A percentile compares a stretch with the other conserved stretches of the same genome.
Conservation (phyloP, 768 basidiomycete genomes). For the Suillus occidentalis region DNA sequence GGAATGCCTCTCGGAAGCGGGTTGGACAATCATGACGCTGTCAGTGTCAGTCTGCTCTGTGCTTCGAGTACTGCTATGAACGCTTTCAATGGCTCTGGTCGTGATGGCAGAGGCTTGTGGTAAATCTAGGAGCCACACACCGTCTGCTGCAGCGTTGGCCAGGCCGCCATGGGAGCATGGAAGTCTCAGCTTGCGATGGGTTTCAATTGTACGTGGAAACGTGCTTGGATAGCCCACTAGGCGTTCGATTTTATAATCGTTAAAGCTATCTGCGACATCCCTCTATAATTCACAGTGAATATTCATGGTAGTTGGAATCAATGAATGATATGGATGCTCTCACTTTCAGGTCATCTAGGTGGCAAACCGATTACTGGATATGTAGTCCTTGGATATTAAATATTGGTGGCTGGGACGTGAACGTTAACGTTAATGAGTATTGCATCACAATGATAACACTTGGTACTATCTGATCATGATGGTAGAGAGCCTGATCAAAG, state of each 20-base stretch:
- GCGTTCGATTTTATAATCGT: slow-evolving; percentile 51
- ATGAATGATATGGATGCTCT: background rate
- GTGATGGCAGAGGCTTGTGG: too few species aligned
- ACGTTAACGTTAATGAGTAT: too few species aligned
- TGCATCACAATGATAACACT: too few species aligned
- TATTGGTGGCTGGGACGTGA: too few species aligned
- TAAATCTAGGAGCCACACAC: slow-evolving; percentile 7
- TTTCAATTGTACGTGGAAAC: slow-evolving; percentile 62
- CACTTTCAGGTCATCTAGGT: slow-evolving; percentile 21
- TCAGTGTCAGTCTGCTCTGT: too few species aligned
- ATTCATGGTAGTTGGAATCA: background rate
- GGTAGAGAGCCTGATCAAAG: background rate
- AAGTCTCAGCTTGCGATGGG: slow-evolving; percentile 59
- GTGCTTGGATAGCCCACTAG: slow-evolving; percentile 73
- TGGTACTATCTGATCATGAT: too few species aligned
- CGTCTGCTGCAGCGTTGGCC: slow-evolving; percentile 40
- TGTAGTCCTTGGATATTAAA: too few species aligned
- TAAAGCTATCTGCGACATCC: slow-evolving; percentile 45
- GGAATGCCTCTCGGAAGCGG: too few species aligned
- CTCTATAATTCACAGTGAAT: slow-evolving; percentile 7
- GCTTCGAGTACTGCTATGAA: too few species aligned
- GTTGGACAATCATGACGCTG: too few species aligned
- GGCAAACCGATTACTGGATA: slow-evolving; percentile 32
- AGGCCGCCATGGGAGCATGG: slow-evolving; percentile 67
- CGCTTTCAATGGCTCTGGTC: too few species aligned